phyloP scores from a whole-genome alignment of 768 basidiomycete species.

The Amanita rubescens region DNA sequence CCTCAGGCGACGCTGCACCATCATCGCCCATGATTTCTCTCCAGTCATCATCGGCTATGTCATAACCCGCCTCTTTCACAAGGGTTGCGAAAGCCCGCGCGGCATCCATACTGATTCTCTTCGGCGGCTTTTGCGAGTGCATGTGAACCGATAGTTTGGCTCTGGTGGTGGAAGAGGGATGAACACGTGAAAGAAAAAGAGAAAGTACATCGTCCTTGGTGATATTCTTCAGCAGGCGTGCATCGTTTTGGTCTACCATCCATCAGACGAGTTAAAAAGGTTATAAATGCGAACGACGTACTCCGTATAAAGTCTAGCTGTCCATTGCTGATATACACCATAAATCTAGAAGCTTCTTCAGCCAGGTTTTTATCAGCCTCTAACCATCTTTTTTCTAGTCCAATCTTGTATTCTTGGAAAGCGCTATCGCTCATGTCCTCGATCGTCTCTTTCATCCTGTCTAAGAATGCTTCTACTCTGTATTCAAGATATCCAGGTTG shows the following conservation, averaged over 20 bases:
- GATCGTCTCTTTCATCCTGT: constrained; percentile 60
- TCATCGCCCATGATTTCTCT: constrained; percentile 45
- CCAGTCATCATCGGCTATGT: constrained; percentile 44
- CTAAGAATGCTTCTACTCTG: constrained; percentile 84
- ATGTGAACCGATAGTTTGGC: constrained; percentile 83
- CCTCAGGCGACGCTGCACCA: constrained; percentile 43
- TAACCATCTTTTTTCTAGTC: constrained; percentile 73
- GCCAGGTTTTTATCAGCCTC: constrained; percentile 85
- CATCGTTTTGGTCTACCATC: constrained; percentile 62
- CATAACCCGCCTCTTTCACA: constrained; percentile 41
- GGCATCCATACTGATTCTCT: constrained; percentile 58
- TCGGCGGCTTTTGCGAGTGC: constrained; percentile 58
- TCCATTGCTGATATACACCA: constrained; percentile 65
- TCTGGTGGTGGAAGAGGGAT: constrained; percentile 60
- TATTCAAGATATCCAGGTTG: constrained; percentile 73
- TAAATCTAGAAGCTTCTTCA: constrained; percentile 70
- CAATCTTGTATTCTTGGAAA: constrained; percentile 71
- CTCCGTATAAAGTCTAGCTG: constrained; percentile 84
- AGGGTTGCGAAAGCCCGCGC: constrained; percentile 51
- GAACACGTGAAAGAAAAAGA: constrained; percentile 63
- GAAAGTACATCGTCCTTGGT: constrained; percentile 69
- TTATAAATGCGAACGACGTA: constrained; percentile 30
- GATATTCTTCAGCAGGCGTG: constrained; percentile 50
- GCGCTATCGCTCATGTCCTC: constrained; percentile 63
- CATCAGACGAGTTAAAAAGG: constrained; percentile 6